Evolutionary conservation across 768 basidiomycete genomes (phyloP).

Genomic region (Lentinula raphanica): DNA sequence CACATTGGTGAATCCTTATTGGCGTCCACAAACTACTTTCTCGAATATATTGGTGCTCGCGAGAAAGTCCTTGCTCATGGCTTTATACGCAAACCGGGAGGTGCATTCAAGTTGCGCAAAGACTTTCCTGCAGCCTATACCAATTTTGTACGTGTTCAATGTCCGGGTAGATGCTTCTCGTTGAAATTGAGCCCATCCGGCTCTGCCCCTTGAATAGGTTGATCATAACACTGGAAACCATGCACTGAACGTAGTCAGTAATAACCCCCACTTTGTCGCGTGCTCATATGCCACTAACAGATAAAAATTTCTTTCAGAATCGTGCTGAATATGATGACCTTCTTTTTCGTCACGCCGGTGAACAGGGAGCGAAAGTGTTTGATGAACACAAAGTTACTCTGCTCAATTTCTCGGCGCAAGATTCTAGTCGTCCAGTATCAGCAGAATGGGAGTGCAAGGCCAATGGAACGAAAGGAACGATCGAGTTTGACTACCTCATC

Average conservation of each 20-base stretch:
- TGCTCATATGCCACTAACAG: too few relatives aligned
- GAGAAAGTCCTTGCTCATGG: conserved; percentile 36
- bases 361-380: conserved; percentile 43
- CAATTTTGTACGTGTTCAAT: neutral
- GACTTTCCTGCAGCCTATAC: neutral
- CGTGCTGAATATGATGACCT: conserved; percentile 57
- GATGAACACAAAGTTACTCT: conserved; percentile 40
- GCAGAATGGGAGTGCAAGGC: conserved; percentile 28
- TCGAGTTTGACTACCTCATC: conserved; percentile 54
- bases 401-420: conserved; percentile 37
- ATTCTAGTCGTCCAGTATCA: conserved; percentile 18
- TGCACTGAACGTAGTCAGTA: conserved; percentile 60
- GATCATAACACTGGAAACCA: conserved; percentile 40
- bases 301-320: conserved; percentile 24
- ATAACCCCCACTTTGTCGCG: too few relatives aligned
- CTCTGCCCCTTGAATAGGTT: conserved; percentile 31
- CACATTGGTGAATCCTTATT: conserved; percentile 33
- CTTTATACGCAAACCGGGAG: conserved; percentile 48
- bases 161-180: too few relatives aligned
- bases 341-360: conserved; percentile 48
- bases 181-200: too few relatives aligned
- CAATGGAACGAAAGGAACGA: conserved; percentile 32
- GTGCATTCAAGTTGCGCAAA: conserved; percentile 54
- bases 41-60: conserved; percentile 47
- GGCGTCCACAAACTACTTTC: conserved; percentile 40